Evolutionary conservation across 1,284 basidiomycete species (phyloP), one percentile per base, ranked within the genome.

Genomic region (Leucoagaricus sp.): DNA sequence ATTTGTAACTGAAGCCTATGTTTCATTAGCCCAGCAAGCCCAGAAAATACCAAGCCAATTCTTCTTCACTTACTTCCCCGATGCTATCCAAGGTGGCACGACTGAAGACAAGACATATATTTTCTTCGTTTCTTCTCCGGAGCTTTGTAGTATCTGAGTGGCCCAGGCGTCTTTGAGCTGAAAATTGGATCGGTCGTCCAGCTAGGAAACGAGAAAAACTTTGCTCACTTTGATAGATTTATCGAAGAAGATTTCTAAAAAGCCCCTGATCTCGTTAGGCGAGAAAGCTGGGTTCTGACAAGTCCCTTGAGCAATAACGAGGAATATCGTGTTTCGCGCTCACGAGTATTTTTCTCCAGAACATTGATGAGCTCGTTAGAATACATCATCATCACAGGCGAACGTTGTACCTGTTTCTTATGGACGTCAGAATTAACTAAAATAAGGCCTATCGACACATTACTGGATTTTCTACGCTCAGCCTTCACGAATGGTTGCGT

Each of bases 31-130:
- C 12, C 4, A 17, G 25, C 12, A n/a, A 13, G 2, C 26, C 12
- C 10, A 19, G 17, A 17, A 12, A 13, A 40, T 7, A 46, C 0
- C 23, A 8, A 34, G 8, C 63, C 12, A 58, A 79, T n/a, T n/a
- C n/a, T n/a, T n/a, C n/a, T n/a, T n/a, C n/a, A n/a, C 86, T 87
- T 31, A 87, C 83, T n/a, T 82, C 71, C 15, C 87, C 87, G 55
- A 91, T 89, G 19, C 88, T 75, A 62, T 90, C 87, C 29, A 90
- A 71, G 0, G 87, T 87, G 49, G 77, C 73, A 54, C 75, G 77
- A 41, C 74, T 81, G 4, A 89, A 0, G 75, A 69, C 7, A 85
- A 69, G 2, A 82, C 75, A 56, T 90, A 82, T 26, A 82, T 64
- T 4, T 64, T 67, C 2, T 29, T 48, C n/a, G 61, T n/a, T n/a